phyloP scores from a whole-genome alignment of 352 stramenopile genomes.

The Phytopythium vexans region DNA sequence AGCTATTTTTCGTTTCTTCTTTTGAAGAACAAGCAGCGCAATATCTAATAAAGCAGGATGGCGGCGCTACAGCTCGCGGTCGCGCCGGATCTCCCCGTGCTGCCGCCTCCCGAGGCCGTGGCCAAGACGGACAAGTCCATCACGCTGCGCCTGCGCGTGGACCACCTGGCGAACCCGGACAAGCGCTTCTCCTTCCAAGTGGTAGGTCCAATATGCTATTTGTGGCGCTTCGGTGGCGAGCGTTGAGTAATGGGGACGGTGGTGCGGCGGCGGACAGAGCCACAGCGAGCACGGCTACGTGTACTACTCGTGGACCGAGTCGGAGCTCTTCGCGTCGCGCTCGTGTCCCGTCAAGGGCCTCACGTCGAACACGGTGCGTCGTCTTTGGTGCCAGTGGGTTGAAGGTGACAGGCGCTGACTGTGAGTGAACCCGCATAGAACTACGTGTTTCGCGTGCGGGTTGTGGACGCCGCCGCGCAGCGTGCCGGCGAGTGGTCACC shows the following conservation, averaged over 20 bases:
- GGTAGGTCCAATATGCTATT: constrained; percentile 6
- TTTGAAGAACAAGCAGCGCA: no score
- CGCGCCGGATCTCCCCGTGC: constrained; percentile 59
- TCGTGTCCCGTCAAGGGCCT: constrained; percentile 76
- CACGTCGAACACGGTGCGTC: constrained; percentile 56
- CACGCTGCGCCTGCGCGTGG: constrained; percentile 48
- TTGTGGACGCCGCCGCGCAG: constrained; percentile 55
- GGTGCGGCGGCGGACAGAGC: constrained; percentile 30
- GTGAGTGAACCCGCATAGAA: constrained; percentile 23
- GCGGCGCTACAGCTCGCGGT: constrained; percentile 37
- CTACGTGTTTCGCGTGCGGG: constrained; percentile 75
- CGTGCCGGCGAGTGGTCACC: constrained; percentile 78
- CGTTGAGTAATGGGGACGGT: neutral
- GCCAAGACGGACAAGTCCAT: constrained; percentile 77
- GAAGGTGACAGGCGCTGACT: neutral
- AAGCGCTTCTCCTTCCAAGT: constrained; percentile 62
- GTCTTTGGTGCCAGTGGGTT: neutral
- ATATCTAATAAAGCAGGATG: neutral
- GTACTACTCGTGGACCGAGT: constrained; percentile 86
- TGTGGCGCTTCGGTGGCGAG: neutral
- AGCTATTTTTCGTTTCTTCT: no score
- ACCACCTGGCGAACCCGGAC: constrained; percentile 27
- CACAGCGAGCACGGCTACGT: constrained; percentile 85
- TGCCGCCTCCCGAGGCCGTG: constrained; percentile 54
- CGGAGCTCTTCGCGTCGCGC: constrained; percentile 44